Evolutionary conservation across 345 rosid species (phyloP).

Genomic region (Sisymbrium irio): DNA sequence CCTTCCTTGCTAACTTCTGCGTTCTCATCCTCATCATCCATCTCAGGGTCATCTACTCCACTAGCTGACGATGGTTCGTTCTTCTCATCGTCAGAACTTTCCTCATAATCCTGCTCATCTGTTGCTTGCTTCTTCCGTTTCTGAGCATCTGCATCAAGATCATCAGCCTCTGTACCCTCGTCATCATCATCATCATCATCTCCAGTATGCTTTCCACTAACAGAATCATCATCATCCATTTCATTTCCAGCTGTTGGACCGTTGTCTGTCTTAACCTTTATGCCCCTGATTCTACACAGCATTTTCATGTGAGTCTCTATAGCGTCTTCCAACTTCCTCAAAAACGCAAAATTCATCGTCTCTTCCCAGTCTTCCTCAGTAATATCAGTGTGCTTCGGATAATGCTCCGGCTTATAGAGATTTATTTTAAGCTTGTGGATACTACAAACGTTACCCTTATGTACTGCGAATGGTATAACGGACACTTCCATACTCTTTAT

Average conservation of each 20-base stretch:
- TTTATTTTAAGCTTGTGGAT: slow-evolving; percentile 81
- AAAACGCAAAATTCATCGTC: slow-evolving; percentile 46
- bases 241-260: slow-evolving; percentile 38
- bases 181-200: slow-evolving; percentile 54
- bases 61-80: slow-evolving; percentile 33
- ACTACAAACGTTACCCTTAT: slow-evolving; percentile 40
- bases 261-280: slow-evolving; percentile 42
- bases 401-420: slow-evolving; percentile 59
- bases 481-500: slow-evolving; percentile 67
- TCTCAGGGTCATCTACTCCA: slow-evolving; percentile 35
- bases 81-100: slow-evolving; percentile 51
- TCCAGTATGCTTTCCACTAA: slow-evolving; percentile 31
- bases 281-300: slow-evolving; percentile 73
- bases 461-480: slow-evolving; percentile 50
- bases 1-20: slow-evolving; percentile 41
- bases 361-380: slow-evolving; percentile 63
- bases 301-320: slow-evolving; percentile 64
- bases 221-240: slow-evolving; percentile 54
- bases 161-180: slow-evolving; percentile 55
- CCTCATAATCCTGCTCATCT: slow-evolving; percentile 85
- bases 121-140: slow-evolving; percentile 50
- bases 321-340: slow-evolving; percentile 91
- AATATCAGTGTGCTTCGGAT: slow-evolving; percentile 47
- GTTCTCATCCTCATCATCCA: slow-evolving; percentile 36
- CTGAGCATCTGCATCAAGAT: slow-evolving; percentile 81